phyloP scores from a whole-genome alignment of 495 filamentous ascomycete genomes.

The Penicillium longicatenatum region DNA sequence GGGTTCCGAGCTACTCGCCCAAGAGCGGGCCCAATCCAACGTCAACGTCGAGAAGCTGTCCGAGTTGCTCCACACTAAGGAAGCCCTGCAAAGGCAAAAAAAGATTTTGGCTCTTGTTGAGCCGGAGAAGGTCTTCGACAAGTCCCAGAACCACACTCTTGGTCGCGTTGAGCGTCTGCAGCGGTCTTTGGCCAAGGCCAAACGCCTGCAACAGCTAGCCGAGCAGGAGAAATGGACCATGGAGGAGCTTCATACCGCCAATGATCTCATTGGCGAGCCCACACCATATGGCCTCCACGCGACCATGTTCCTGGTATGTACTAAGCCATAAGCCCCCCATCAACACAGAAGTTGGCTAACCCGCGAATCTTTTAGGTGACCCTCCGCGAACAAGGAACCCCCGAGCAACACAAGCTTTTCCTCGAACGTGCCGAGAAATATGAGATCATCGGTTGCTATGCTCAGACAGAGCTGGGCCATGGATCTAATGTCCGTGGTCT shows the following conservation, averaged over 20 bases:
- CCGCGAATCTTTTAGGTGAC: conserved; percentile 47
- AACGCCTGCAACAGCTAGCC: conserved; percentile 64
- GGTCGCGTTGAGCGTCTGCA: conserved; percentile 66
- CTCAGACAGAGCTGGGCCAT: conserved; percentile 75
- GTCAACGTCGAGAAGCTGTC: conserved; percentile 59
- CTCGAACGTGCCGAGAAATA: conserved; percentile 63
- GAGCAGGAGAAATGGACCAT: conserved; percentile 62
- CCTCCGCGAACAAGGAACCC: conserved; percentile 67
- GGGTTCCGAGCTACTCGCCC: conserved; percentile 57
- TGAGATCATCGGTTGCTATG: conserved; percentile 73
- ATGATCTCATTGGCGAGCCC: conserved; percentile 64
- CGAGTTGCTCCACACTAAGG: conserved; percentile 62
- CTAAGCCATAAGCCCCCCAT: background rate
- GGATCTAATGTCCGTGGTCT: conserved; percentile 74
- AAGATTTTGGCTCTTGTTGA: conserved; percentile 57
- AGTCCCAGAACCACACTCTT: conserved; percentile 66
- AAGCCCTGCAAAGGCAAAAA: conserved; percentile 54
- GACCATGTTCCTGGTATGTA: conserved; percentile 62
- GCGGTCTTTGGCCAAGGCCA: conserved; percentile 61
- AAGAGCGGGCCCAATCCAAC: conserved; percentile 62
- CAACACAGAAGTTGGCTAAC: conserved; percentile 10
- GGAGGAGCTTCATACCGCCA: conserved; percentile 61
- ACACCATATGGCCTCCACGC: conserved; percentile 69
- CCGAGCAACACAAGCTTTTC: conserved; percentile 70
- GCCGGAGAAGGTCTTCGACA: conserved; percentile 66